phyloP scores from a whole-genome alignment of 257 asterid genomes.

The Solanum chiquidenum region DNA sequence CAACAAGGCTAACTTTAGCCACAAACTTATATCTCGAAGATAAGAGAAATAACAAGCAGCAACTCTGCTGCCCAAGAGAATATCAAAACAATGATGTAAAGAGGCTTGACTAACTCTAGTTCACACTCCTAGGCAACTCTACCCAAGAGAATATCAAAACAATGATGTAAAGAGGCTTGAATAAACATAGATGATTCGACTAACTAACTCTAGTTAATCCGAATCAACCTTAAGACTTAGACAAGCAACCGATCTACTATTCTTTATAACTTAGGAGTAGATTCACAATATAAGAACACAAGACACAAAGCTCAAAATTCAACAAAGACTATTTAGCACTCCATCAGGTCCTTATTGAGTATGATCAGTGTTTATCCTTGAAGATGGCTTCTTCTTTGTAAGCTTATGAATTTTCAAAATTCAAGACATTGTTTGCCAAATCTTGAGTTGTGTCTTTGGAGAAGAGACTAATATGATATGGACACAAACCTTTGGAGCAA shows the following conservation, averaged over 20 bases:
- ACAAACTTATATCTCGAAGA: background rate
- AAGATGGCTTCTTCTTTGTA: background rate
- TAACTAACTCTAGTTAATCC: background rate
- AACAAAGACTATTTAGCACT: background rate
- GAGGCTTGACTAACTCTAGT: background rate
- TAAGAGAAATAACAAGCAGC: background rate
- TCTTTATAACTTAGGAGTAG: background rate
- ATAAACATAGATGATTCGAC: background rate
- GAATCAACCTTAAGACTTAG: background rate
- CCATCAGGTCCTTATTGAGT: background rate
- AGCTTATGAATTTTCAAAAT: background rate
- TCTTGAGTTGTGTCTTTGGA: background rate
- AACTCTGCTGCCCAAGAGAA: background rate
- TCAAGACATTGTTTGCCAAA: background rate
- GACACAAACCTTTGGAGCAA: background rate
- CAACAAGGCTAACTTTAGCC: background rate
- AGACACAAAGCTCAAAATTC: background rate
- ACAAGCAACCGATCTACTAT: background rate
- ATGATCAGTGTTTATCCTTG: background rate
- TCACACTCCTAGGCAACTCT: background rate
- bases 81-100: background rate
- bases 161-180: background rate
- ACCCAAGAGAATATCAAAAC: background rate
- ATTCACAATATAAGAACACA: background rate
- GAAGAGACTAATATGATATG: background rate